These are phyloP conservation scores for Begonia fuchsioides DNA, from an alignment of 306 rosid species.

Conservation along the genomic window DNA sequence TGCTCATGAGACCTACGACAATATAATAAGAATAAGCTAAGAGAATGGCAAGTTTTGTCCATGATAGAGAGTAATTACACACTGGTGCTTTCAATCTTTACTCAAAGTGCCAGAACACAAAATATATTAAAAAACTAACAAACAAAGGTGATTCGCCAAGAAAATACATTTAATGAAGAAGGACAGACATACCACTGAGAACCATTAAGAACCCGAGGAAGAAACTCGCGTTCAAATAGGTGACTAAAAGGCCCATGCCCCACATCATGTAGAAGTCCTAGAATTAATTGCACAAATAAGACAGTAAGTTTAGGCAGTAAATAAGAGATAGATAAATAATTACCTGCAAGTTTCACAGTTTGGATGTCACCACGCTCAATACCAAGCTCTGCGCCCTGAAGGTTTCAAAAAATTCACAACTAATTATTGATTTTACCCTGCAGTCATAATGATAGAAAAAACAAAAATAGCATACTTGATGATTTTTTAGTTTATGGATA, in stretches of 20 bases:
- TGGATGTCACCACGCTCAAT: constrained; percentile 70
- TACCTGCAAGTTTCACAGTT: constrained; percentile 91
- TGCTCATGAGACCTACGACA: constrained; percentile 68
- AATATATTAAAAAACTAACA: too few species aligned
- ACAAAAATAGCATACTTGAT: constrained; percentile 32
- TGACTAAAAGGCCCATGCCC: constrained; percentile 99
- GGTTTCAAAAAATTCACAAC: constrained; percentile 7
- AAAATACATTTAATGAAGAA: neutral
- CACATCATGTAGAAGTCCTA: constrained; percentile 92
- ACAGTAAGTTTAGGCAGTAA: neutral
- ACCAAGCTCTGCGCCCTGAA: constrained; percentile 80
- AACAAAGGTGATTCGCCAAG: neutral
- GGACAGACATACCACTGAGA: constrained; percentile 38
- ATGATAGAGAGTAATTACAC: neutral
- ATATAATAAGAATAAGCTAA: constrained; percentile 3
- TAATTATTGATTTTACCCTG: constrained; percentile 1
- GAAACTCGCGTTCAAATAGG: constrained; percentile 79
- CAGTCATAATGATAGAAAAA: constrained; percentile 4
- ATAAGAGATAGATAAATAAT: neutral
- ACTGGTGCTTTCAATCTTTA: too few species aligned
- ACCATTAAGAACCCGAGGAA: constrained; percentile 48
- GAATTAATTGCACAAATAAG: constrained; percentile 7
- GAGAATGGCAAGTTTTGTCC: neutral
- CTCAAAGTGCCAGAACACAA: too few species aligned
- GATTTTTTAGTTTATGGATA: constrained; percentile 48